phyloP scores from a whole-genome alignment of 2,329 filamentous ascomycete species.

The Tolypocladium inflatum region DNA sequence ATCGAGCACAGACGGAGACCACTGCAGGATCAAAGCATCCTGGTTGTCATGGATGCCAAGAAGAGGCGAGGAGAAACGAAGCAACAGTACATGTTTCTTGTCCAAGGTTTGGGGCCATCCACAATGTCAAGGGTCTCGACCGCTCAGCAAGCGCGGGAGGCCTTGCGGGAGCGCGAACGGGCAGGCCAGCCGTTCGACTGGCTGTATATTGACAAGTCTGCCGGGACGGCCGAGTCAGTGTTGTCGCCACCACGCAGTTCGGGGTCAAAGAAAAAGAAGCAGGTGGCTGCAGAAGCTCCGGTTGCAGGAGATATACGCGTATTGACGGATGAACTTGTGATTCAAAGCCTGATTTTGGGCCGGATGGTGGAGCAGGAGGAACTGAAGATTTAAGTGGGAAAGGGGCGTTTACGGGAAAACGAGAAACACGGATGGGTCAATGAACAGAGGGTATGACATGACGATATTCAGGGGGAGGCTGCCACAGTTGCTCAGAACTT shows the following conservation, averaged over 20 bases:
- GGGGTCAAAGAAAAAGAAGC: constrained; percentile 31
- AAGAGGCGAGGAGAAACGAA: constrained; percentile 54
- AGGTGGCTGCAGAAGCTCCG: constrained; percentile 11
- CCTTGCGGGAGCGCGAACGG: constrained; percentile 42
- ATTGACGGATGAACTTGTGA: constrained; percentile 76
- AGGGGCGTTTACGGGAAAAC: background rate
- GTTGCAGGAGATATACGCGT: constrained; percentile 49
- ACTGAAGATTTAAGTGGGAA: constrained; percentile 9
- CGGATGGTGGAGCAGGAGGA: constrained; percentile 59
- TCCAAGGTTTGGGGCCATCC: constrained; percentile 65
- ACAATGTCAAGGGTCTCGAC: constrained; percentile 54
- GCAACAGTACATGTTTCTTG: constrained; percentile 71
- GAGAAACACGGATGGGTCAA: background rate
- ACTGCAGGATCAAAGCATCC: constrained; percentile 54
- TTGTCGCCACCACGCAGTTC: constrained; percentile 21
- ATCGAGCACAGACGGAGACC: constrained; percentile 53
- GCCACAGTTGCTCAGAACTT: background rate
- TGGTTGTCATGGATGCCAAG: constrained; percentile 54
- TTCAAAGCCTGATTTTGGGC: constrained; percentile 87
- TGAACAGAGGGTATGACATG: background rate
- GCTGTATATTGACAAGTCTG: constrained; percentile 67
- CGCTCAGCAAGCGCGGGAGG: constrained; percentile 52
- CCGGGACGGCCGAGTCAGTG: constrained; percentile 41
- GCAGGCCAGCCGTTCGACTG: constrained; percentile 53
- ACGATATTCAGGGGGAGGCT: background rate